phyloP scores from a whole-genome alignment of 352 stramenopile genomes.

The Phytophthora aleatoria region DNA sequence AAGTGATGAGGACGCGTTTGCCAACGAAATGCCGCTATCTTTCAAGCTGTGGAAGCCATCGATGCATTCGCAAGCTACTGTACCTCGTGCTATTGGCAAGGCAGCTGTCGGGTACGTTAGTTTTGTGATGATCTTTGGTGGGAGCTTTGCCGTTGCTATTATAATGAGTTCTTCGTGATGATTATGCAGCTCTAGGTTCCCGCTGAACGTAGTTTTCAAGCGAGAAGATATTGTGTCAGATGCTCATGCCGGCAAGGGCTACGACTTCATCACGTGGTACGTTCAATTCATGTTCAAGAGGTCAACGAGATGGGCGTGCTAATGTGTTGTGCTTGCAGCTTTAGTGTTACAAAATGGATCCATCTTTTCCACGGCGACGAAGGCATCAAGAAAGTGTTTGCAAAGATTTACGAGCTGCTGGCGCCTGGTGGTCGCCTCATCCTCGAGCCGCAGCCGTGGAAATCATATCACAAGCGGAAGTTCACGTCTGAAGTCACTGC shows the following conservation, averaged over 20 bases:
- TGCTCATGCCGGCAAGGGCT: constrained; percentile 62
- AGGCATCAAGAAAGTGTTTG: constrained; percentile 79
- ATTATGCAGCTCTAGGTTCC: constrained; percentile 55
- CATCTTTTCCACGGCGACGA: constrained; percentile 89
- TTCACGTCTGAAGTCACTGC: constrained; percentile 80
- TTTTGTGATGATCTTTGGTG: not conserved
- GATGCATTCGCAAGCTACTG: constrained; percentile 28
- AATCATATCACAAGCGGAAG: constrained; percentile 89
- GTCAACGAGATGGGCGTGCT: not conserved
- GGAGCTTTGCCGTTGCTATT: not conserved
- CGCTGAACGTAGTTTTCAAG: constrained; percentile 84
- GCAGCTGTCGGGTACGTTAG: constrained; percentile 51
- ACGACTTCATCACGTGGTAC: constrained; percentile 85
- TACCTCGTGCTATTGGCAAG: constrained; percentile 58
- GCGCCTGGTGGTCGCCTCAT: constrained; percentile 71
- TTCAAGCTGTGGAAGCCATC: constrained; percentile 75
- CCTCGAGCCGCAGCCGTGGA: constrained; percentile 88
- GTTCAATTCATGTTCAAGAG: not conserved
- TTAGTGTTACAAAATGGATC: constrained; percentile 93
- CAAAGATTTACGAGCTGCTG: constrained; percentile 66
- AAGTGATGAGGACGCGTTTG: constrained; percentile 34
- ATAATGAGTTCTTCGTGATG: constrained; percentile 1
- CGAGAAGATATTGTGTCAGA: constrained; percentile 70
- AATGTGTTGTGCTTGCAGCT: constrained; percentile 39
- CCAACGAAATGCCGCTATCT: constrained; percentile 59